Conservation (phyloP, 352 stramenopile species). For the Pythium vanterpoolii region DNA sequence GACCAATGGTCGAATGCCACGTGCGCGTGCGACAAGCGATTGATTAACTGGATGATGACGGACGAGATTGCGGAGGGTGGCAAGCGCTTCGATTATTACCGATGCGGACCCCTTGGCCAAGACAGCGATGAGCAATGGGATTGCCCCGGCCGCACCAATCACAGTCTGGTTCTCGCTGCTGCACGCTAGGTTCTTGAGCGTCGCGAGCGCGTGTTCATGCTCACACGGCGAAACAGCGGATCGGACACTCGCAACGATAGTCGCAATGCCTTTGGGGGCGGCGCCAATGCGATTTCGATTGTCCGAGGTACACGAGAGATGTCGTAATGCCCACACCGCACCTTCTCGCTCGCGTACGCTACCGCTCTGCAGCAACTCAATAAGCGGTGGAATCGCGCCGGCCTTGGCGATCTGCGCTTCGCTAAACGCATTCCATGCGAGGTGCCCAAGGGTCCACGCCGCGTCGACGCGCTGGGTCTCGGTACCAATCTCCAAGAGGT, state of each 20-base stretch:
- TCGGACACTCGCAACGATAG: slow-evolving; percentile 5
- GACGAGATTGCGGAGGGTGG: slow-evolving; percentile 18
- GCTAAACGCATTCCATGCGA: slow-evolving; percentile 25
- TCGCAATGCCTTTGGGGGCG: not conserved
- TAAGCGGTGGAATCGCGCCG: slow-evolving; percentile 14
- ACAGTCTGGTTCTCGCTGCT: slow-evolving; percentile 15
- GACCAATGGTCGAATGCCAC: slow-evolving; percentile 12
- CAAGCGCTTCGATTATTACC: slow-evolving; percentile 9
- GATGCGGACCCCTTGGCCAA: slow-evolving; percentile 3
- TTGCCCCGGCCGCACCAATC: slow-evolving; percentile 4
- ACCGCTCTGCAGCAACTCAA: slow-evolving; percentile 10
- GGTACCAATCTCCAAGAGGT: not conserved
- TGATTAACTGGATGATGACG: slow-evolving; percentile 9
- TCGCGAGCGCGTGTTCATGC: slow-evolving; percentile 19
- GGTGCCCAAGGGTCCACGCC: slow-evolving; percentile 21
- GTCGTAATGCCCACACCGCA: slow-evolving; percentile 16
- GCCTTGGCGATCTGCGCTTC: slow-evolving; percentile 19
- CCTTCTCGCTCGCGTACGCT: slow-evolving; percentile 21
- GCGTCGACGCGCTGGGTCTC: slow-evolving; percentile 17
- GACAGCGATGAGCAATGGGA: slow-evolving; percentile 13
- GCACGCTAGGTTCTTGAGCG: slow-evolving; percentile 23
- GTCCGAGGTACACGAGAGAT: slow-evolving; percentile 18
- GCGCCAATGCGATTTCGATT: slow-evolving; percentile 10
- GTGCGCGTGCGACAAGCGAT: not conserved
- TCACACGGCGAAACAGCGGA: slow-evolving; percentile 15